Evolutionary conservation across 1,139 yeast species (phyloP).

Genomic region (Groenewaldozyma sp.): DNA sequence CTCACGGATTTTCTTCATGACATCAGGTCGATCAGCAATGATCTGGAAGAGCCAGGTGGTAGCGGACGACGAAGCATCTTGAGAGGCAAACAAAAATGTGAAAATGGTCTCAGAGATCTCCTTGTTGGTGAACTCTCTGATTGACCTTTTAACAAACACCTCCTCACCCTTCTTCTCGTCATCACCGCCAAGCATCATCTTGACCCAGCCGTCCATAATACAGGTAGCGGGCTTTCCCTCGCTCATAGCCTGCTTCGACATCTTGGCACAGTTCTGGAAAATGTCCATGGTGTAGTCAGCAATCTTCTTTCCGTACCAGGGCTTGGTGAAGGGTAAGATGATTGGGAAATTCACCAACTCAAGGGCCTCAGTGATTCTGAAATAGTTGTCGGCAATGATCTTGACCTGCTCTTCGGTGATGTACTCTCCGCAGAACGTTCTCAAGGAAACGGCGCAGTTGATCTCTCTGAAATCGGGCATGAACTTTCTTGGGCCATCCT

Average conservation of each 20-base stretch:
- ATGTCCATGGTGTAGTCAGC: conserved; percentile 92
- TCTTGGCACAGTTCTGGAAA: conserved; percentile 78
- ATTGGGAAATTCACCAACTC: conserved; percentile 97
- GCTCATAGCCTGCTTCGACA: conserved; percentile 71
- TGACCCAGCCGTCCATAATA: conserved; percentile 93
- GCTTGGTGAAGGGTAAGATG: conserved; percentile 87
- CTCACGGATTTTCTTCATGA: conserved; percentile 71
- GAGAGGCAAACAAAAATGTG: conserved; percentile 94
- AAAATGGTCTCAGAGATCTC: conserved; percentile 95
- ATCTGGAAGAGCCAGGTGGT: conserved; percentile 98
- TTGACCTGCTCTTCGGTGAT: conserved; percentile 85
- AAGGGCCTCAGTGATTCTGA: conserved; percentile 83
- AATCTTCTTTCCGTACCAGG: conserved; percentile 94
- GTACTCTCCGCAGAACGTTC: conserved; percentile 92
- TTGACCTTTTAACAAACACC: conserved; percentile 43
- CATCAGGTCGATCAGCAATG: conserved; percentile 91
- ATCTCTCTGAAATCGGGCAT: conserved; percentile 94
- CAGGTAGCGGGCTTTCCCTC: conserved; percentile 75
- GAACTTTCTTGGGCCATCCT: conserved; percentile 59
- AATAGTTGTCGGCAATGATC: conserved; percentile 84
- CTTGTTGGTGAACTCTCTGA: conserved; percentile 78
- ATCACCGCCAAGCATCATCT: conserved; percentile 58
- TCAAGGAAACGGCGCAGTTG: conserved; percentile 85
- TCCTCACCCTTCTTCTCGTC: conserved; percentile 34
- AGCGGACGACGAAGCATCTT: conserved; percentile 96